Base-by-base conservation (phyloP, 2,329 filamentous ascomycete species). In the Ascomycota sp. region DNA sequence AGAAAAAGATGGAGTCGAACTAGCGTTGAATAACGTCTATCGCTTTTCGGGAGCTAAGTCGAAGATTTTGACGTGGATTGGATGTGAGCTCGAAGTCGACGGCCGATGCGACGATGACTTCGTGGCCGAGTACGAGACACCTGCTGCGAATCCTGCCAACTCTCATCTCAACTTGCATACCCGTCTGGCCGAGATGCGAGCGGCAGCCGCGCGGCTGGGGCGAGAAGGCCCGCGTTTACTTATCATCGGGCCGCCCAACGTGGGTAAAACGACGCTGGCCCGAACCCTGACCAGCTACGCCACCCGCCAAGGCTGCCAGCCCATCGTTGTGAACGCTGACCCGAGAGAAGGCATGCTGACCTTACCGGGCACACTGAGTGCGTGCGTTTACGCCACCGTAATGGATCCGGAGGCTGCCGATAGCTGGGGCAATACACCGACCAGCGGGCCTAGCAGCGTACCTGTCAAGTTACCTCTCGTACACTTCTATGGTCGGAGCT, bases 1-100 rank as follows among this genome's bases (percentile, higher is more conserved):
- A 33, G 89, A 98, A 54, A 72, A 92, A 48, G 92, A 95, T 50
- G 89, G 89, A 49, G 84, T 86, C 36, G 89, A 98, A 57, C 76
- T 98, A 30, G 83, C 83, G 9, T 66, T 70, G 8, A 77, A 76
- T 36, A 76, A 77, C 34, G 65, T 69, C 8, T 95, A 95, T 58
- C 74, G 65, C 26, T 86, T 98, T 54, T 66, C 68, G 31, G 79
- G 81, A 36, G 69, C 68, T 43, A 91, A 91, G 58, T 78, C 79
- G 37, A 84, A 86, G 39, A 76, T 98, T 47, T 80, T 80, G 53
- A 92, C 84, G 33, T 92, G 82, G 76, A 73, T 86, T 47, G 86
- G 89, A 45, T 93, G 83, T 55, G 72, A 72, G 35, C 59, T 98
- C 39, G 80, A 93, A 53, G 64, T 93, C 38, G 70, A 64, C 30